Percentiles rank a stretch among this genome's conserved stretches.
Evolutionary conservation across 768 basidiomycete genomes (phyloP).

Genomic region (Strobilomyces dryophilus): DNA sequence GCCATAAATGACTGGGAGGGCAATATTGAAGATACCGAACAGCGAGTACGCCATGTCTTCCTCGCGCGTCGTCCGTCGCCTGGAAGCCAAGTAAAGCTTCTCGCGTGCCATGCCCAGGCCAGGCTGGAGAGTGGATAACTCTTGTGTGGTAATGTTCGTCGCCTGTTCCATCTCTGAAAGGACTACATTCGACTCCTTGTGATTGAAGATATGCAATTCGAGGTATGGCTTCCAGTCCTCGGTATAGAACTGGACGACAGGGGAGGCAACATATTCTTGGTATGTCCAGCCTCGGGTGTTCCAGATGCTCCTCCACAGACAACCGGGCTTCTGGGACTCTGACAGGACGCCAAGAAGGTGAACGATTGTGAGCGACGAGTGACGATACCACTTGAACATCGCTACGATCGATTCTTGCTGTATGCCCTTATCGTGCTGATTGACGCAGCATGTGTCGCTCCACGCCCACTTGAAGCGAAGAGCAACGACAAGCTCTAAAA

Average conservation of each 20-base stretch:
- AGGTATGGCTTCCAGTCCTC: background rate
- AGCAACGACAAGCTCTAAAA: background rate
- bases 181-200: background rate
- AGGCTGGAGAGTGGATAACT: background rate
- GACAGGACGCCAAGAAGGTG: background rate
- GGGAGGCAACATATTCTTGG: background rate
- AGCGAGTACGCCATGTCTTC: background rate
- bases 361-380: background rate
- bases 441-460: background rate
- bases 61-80: background rate
- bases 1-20: background rate
- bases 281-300: background rate
- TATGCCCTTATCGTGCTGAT: background rate
- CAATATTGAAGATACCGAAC: background rate
- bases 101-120: background rate
- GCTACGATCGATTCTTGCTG: background rate
- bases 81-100: background rate
- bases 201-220: background rate
- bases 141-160: background rate
- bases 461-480: background rate
- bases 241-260: background rate
- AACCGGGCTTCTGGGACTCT: background rate
- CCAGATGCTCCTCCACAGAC: background rate
- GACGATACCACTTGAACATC: background rate
- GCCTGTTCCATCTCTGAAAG: background rate